A percentile compares a stretch with the other conserved stretches of the same genome.
Conservation (phyloP, 2,329 filamentous ascomycete genomes). For the Ceratocystis cubensis region DNA sequence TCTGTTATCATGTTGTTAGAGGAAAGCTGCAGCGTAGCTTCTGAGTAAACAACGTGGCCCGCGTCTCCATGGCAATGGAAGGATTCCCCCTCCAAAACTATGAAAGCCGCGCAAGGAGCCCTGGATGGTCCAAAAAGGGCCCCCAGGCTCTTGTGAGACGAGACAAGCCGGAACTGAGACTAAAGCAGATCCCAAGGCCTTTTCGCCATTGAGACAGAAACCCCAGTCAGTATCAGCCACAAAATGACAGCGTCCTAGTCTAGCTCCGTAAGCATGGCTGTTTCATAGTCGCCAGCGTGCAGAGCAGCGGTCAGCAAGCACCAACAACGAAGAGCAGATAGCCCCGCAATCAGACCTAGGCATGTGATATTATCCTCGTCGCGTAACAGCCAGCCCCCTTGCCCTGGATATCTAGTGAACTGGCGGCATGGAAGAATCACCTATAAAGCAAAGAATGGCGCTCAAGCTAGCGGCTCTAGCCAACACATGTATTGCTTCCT, state of each 20-base stretch:
- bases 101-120: constrained; percentile 9
- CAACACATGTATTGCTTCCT: no score
- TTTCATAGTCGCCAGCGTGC: constrained; percentile 1
- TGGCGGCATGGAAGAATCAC: not conserved
- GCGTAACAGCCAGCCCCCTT: not conserved
- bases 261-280: not conserved
- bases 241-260: not conserved
- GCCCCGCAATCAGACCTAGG: not conserved
- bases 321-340: not conserved
- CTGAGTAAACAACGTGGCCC: constrained; percentile 10
- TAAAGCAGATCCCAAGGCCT: not conserved
- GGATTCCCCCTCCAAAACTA: constrained; percentile 1
- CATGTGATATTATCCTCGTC: not conserved
- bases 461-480: no score
- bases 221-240: not conserved
- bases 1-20: no score
- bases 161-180: not conserved
- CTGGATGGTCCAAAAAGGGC: not conserved
- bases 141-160: not conserved
- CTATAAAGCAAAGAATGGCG: not conserved
- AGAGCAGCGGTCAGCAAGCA: not conserved
- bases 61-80: constrained; percentile 14
- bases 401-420: not conserved
- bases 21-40: not conserved
- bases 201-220: not conserved